Evolutionary conservation across 371 early-diverging fungal species (phyloP), one percentile per base, ranked within the genome.

Genomic region (Mycotypha africana): DNA sequence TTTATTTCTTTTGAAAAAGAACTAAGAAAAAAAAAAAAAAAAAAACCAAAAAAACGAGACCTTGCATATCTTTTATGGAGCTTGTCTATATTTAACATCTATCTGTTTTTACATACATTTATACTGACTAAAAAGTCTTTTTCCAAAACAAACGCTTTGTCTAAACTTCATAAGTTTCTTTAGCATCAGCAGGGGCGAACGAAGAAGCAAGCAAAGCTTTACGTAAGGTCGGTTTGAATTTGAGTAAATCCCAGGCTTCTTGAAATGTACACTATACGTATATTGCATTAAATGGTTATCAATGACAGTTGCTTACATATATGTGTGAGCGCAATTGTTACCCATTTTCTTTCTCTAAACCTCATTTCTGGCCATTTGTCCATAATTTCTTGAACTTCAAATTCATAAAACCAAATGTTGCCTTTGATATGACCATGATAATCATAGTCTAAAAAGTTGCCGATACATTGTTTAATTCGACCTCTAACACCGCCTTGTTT

Each of bases 241-340:
- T 52, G 4, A 70, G 38, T 11, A 54, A 57, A n/a, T 48, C 21
- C 38, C 68, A 58, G 8, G 82, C 82, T 38, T 82, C 80, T 23
- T 79, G 74, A 41, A 59, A 76, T 9, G 75, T 56, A 47, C 75
- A 79, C 81, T 81, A 62, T n/a, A n/a, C n/a, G n/a, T n/a, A n/a
- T n/a, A n/a, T n/a, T n/a, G n/a, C n/a, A n/a, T n/a, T n/a, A n/a
- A n/a, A n/a, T n/a, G n/a, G n/a, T n/a, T n/a, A n/a, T n/a, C n/a
- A n/a, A n/a, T n/a, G n/a, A n/a, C n/a, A n/a, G n/a, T n/a, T n/a
- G n/a, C n/a, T n/a, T n/a, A n/a, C n/a, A n/a, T n/a, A n/a, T n/a
- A n/a, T n/a, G n/a, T n/a, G n/a, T n/a, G n/a, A n/a, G n/a, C n/a
- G n/a, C n/a, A n/a, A 28, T 28, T 8, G 50, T 62, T 67, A 81